Percentiles rank a stretch among this genome's conserved stretches.
Evolutionary conservation across 148 eudicot genomes (phyloP).

Genomic region (Cornus suecica): DNA sequence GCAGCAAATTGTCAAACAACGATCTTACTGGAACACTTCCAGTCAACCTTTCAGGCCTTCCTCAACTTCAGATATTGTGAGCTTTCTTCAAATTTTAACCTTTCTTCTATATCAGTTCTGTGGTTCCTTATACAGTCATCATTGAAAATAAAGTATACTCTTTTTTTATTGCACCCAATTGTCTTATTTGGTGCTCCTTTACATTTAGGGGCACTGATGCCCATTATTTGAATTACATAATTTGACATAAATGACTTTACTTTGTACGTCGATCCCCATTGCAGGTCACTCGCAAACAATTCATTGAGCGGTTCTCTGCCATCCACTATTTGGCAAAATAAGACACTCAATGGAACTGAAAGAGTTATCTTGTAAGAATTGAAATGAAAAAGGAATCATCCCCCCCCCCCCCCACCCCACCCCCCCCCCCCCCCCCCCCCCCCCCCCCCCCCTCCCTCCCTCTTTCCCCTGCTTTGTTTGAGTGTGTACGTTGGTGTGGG

Average conservation of each 20-base stretch:
- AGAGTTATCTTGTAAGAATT: constrained; percentile 50
- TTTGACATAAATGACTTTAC: neutral
- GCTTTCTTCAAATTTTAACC: constrained; percentile 4
- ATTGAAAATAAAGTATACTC: neutral
- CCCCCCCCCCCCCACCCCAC: neutral
- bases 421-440: no score
- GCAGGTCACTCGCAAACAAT: constrained; percentile 60
- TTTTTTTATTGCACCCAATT: neutral
- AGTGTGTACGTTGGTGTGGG: neutral
- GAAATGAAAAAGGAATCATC: neutral
- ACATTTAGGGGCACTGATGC: neutral
- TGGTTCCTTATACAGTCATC: no score
- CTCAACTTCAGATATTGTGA: constrained; percentile 61
- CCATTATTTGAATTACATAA: neutral
- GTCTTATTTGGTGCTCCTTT: neutral
- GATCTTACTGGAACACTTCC: constrained; percentile 54
- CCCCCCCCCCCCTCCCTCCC: no score
- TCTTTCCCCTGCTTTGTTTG: no score
- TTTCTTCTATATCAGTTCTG: no score
- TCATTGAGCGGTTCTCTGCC: constrained; percentile 56
- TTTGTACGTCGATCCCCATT: constrained; percentile 14
- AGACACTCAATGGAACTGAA: constrained; percentile 28
- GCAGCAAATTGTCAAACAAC: constrained; percentile 66
- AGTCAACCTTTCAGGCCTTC: constrained; percentile 48
- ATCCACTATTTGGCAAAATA: constrained; percentile 56